phyloP scores from a whole-genome alignment of 192 early-diverging fungal species.

The Spizellomyces sp. region DNA sequence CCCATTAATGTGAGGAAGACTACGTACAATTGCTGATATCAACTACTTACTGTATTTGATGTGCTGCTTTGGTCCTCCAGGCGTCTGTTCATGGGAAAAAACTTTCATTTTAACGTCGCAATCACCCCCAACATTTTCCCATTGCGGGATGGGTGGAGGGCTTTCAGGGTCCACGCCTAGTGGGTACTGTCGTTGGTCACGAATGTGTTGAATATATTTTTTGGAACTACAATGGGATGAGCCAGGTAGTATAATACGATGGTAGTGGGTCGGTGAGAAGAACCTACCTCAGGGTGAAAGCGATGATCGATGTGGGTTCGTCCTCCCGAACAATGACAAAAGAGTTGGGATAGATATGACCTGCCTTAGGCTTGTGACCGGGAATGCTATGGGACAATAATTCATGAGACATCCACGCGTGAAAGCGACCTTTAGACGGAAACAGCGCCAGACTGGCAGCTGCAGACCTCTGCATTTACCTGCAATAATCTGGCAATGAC shows the following conservation, averaged over 20 bases:
- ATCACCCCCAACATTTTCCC: constrained; percentile 19
- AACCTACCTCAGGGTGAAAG: constrained; percentile 37
- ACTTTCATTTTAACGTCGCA: constrained; percentile 22
- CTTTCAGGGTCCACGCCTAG: neutral
- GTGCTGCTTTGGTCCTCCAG: constrained; percentile 40
- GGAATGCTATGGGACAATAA: neutral
- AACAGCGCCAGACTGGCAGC: no score
- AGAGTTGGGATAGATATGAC: constrained; percentile 39
- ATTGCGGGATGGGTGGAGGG: constrained; percentile 9
- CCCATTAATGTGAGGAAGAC: neutral
- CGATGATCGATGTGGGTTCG: constrained; percentile 56
- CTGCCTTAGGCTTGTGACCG: neutral
- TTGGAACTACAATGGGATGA: constrained; percentile 35
- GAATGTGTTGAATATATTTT: constrained; percentile 39
- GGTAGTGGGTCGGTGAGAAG: neutral
- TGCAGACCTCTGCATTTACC: constrained; percentile 20
- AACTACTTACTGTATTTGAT: constrained; percentile 57
- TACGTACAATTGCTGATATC: neutral
- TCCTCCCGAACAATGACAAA: constrained; percentile 49
- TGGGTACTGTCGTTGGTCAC: neutral
- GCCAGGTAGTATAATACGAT: neutral
- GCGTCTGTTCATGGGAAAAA: constrained; percentile 23
- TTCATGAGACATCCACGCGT: constrained; percentile 11
- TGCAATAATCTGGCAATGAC: constrained; percentile 57
- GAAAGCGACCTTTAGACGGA: neutral